These are phyloP conservation scores for Lagerstroemia speciosa DNA, from an alignment of 345 rosid species.

Conservation along the genomic window DNA sequence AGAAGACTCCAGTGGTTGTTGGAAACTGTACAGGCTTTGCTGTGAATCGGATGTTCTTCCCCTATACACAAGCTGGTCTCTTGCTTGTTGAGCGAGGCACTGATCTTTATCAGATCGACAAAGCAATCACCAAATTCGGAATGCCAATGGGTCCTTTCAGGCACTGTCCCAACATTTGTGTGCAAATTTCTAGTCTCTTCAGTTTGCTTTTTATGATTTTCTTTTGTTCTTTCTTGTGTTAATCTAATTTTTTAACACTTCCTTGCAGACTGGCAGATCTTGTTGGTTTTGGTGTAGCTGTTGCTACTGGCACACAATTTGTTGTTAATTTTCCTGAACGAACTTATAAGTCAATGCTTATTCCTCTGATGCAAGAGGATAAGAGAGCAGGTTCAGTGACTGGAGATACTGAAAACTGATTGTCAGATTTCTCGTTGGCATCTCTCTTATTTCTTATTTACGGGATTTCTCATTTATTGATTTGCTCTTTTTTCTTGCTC, in stretches of 20 bases:
- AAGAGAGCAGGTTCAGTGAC: slow-evolving; percentile 82
- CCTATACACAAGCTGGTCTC: slow-evolving; percentile 72
- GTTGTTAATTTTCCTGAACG: slow-evolving; percentile 73
- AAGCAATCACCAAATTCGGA: slow-evolving; percentile 74
- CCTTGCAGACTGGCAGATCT: slow-evolving; percentile 67
- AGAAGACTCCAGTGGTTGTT: slow-evolving; percentile 86
- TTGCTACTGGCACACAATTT: slow-evolving; percentile 76
- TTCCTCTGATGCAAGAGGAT: slow-evolving; percentile 85
- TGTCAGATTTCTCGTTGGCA: neutral
- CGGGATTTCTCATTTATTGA: neutral
- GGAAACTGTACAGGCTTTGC: slow-evolving; percentile 99
- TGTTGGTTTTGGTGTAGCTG: slow-evolving; percentile 88
- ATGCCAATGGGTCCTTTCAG: slow-evolving; percentile 99
- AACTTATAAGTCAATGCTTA: slow-evolving; percentile 75
- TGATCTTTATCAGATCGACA: slow-evolving; percentile 71
- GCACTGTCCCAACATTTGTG: slow-evolving; percentile 16
- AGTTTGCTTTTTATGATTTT: neutral
- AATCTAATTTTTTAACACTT: slow-evolving; percentile 1
- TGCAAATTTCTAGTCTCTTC: neutral
- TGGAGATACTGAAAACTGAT: slow-evolving; percentile 14
- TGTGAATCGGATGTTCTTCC: slow-evolving; percentile 97
- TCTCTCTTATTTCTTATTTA: no score
- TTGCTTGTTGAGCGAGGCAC: slow-evolving; percentile 80
- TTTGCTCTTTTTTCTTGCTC: slow-evolving; percentile 1
- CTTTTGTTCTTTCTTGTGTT: neutral